These are phyloP conservation scores for Ophiostoma sp. DNA, from an alignment of 2,329 filamentous ascomycete genomes.

Conservation along the genomic window DNA sequence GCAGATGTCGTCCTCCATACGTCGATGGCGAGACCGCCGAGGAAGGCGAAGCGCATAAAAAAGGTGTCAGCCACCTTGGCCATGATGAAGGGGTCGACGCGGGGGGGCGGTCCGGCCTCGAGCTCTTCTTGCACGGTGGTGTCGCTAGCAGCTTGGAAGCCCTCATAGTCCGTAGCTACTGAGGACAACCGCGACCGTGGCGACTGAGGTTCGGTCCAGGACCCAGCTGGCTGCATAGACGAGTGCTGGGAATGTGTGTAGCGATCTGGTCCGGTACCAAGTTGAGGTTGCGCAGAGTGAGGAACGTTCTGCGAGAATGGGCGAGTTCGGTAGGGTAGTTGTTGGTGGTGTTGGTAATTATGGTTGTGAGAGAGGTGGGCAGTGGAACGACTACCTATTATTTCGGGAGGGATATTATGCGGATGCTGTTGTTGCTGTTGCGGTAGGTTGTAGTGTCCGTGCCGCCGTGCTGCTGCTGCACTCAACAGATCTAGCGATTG, in stretches of 20 bases:
- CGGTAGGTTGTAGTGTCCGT: neutral
- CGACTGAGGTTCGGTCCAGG: slow-evolving; percentile 25
- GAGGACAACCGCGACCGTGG: slow-evolving; percentile 10
- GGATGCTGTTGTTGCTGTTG: neutral
- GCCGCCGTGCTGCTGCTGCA: neutral
- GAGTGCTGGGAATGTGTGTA: neutral
- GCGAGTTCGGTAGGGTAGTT: slow-evolving; percentile 20
- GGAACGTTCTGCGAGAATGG: neutral
- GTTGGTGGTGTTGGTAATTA: slow-evolving; percentile 21
- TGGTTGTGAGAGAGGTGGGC: slow-evolving; percentile 7
- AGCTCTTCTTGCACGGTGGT: slow-evolving; percentile 33
- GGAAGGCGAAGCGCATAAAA: slow-evolving; percentile 28
- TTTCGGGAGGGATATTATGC: neutral
- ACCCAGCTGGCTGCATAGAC: slow-evolving; percentile 15
- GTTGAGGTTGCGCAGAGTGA: neutral
- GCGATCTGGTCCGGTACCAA: neutral
- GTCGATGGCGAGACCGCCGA: slow-evolving; percentile 23
- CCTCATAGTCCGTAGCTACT: slow-evolving; percentile 21
- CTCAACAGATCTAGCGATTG: slow-evolving; percentile 27
- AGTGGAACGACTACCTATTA: neutral
- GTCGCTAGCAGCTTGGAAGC: slow-evolving; percentile 33
- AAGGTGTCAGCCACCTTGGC: slow-evolving; percentile 30
- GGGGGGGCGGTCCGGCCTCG: slow-evolving; percentile 28
- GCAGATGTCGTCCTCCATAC: slow-evolving; percentile 19
- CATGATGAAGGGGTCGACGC: slow-evolving; percentile 32